Base-by-base conservation (phyloP, 306 rosid genomes). In the Echinosophora koreensis region DNA sequence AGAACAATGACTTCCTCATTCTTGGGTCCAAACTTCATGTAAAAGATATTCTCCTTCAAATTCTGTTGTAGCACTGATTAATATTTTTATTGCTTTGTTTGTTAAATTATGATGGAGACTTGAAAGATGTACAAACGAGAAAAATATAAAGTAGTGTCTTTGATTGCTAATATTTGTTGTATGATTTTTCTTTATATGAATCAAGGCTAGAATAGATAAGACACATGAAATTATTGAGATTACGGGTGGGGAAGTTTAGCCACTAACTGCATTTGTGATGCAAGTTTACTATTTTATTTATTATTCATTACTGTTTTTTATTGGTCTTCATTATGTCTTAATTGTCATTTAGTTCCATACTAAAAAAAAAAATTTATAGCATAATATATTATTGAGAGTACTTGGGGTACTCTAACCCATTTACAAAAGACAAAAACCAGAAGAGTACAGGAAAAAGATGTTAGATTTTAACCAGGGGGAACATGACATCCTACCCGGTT, bases 171-270 rank as follows among this genome's bases (percentile, higher is more conserved):
- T n/a, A n/a, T n/a, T n/a, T n/a, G n/a, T 60, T 60, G 63, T 39
- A 7, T 52, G 18, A 15, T 14, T 28, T 68, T 18, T 60, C 30
- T 52, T 39, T 69, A 13, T 35, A 51, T 80, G 47, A 63, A 77
- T 57, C 9, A 44, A 92, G 98, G 92, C 92, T 34, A 88, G 83
- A 83, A 84, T 94, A 65, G 87, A 74, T 0, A 80, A 68, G 80
- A 83, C 86, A 35, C 98, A 92, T 90, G 90, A 90, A 74, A 88
- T 92, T 59, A 90, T 94, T 47, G 98, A 94, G 75, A 90, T 94
- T 86, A 91, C 5, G 97, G 98, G 46, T 94, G 98, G 98, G 98
- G 98, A 73, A 86, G 89, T 79, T 84, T 94, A 86, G 96, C 96
- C 44, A 89, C n/a, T n/a, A n/a, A n/a, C n/a, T n/a, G n/a, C n/a